These are phyloP conservation scores for Penicillium polonicum DNA, from an alignment of 2,329 filamentous ascomycete species.

Conservation along the genomic window DNA sequence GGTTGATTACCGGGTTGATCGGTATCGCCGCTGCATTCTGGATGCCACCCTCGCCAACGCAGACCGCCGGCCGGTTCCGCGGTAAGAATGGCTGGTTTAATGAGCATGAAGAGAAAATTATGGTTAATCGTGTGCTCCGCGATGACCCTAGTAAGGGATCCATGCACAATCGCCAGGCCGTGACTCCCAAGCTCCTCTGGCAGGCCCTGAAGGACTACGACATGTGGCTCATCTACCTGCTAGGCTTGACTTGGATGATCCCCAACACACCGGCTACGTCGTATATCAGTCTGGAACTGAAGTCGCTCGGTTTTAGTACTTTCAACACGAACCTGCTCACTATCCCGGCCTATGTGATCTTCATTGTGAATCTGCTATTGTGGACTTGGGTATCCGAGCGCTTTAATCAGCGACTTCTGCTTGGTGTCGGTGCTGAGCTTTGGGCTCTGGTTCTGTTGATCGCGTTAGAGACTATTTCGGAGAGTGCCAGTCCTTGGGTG, in stretches of 20 bases:
- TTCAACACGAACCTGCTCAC: constrained; percentile 64
- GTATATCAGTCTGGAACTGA: constrained; percentile 46
- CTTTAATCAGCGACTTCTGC: constrained; percentile 55
- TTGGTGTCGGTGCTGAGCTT: constrained; percentile 53
- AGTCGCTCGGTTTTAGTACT: constrained; percentile 57
- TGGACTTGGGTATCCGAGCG: constrained; percentile 57
- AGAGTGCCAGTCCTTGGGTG: constrained; percentile 51
- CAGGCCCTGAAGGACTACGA: constrained; percentile 55
- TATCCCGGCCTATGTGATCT: constrained; percentile 57
- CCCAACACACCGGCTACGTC: constrained; percentile 36
- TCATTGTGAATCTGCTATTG: constrained; percentile 57
- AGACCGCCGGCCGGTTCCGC: constrained; percentile 61
- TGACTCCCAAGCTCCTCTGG: constrained; percentile 51
- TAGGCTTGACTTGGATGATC: constrained; percentile 48
- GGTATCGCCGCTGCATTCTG: constrained; percentile 59
- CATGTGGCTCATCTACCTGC: constrained; percentile 57
- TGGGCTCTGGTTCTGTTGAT: constrained; percentile 56
- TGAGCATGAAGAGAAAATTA: constrained; percentile 66
- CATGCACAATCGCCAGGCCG: constrained; percentile 60
- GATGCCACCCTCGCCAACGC: constrained; percentile 63
- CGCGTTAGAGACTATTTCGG: constrained; percentile 52
- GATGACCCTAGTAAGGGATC: constrained; percentile 59
- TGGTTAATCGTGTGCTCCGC: constrained; percentile 62
- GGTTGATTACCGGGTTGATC: constrained; percentile 54
- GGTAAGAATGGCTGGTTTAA: constrained; percentile 65